phyloP scores from a whole-genome alignment of 2,329 filamentous ascomycete species.

The Aspergillus proliferans region DNA sequence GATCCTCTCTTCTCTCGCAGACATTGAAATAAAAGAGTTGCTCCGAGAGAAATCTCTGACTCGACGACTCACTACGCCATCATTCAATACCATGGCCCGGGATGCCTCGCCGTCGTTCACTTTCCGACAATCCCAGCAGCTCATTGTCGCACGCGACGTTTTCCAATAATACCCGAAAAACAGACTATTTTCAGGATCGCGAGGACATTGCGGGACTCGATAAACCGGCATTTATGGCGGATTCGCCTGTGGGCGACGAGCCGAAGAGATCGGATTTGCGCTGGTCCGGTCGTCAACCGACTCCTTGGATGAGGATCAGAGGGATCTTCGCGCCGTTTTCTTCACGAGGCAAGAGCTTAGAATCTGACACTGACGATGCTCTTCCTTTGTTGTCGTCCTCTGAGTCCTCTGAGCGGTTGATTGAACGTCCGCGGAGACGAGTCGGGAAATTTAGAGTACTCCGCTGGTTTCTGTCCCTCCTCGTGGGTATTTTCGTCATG shows the following conservation, averaged over 20 bases:
- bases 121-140: background rate
- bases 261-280: background rate
- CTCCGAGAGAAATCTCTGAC: too few species aligned
- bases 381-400: constrained; percentile 5
- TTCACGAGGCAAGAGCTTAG: background rate
- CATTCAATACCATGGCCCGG: background rate
- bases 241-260: background rate
- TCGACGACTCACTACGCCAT: too few species aligned
- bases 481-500: constrained; percentile 26
- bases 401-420: constrained; percentile 1
- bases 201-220: background rate
- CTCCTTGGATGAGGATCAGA: constrained; percentile 3
- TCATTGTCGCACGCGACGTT: background rate
- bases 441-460: constrained; percentile 9
- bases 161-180: background rate
- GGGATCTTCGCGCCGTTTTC: constrained; percentile 6
- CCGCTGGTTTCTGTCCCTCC: constrained; percentile 13
- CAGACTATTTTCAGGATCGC: background rate
- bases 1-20: too few species aligned
- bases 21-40: too few species aligned
- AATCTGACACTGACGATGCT: constrained; percentile 1
- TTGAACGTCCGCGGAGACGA: constrained; percentile 8
- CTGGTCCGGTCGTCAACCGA: background rate
- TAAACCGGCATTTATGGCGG: background rate
- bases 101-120: background rate